These are phyloP conservation scores for Trichoderma gamsii DNA, from an alignment of 495 filamentous ascomycete genomes.

Conservation along the genomic window DNA sequence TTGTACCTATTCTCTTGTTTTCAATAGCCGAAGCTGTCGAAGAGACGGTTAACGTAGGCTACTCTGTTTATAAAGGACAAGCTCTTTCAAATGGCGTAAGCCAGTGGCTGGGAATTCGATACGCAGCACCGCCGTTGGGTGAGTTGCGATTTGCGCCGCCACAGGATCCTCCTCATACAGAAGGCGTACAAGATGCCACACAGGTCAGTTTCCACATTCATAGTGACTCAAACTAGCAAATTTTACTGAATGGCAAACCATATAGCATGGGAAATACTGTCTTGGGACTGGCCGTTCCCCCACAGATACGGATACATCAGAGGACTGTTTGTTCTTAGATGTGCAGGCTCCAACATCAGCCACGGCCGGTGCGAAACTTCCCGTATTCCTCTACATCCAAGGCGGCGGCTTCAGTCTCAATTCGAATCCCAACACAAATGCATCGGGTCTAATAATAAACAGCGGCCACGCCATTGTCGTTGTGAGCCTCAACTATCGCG, in stretches of 20 bases:
- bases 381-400: constrained; percentile 63
- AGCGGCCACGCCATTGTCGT: constrained; percentile 50
- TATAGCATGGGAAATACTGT: constrained; percentile 18
- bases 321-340: constrained; percentile 62
- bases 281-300: constrained; percentile 14
- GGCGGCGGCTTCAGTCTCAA: constrained; percentile 59
- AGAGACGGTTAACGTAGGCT: constrained; percentile 19
- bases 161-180: constrained; percentile 40
- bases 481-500: constrained; percentile 56
- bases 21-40: constrained; percentile 8
- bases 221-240: background rate
- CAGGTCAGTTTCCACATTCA: constrained; percentile 26
- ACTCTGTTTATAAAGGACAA: constrained; percentile 18
- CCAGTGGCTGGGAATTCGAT: constrained; percentile 63
- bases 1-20: background rate
- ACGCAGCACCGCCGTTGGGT: constrained; percentile 54
- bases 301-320: constrained; percentile 21
- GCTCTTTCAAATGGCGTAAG: constrained; percentile 37
- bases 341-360: constrained; percentile 55
- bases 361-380: constrained; percentile 41
- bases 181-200: constrained; percentile 37
- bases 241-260: background rate
- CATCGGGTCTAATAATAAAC: constrained; percentile 44
- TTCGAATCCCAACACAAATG: constrained; percentile 52
- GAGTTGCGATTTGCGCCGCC: constrained; percentile 55